Base-by-base conservation (phyloP, 2,329 filamentous ascomycete species). In the Reticulascus tulasneorum region DNA sequence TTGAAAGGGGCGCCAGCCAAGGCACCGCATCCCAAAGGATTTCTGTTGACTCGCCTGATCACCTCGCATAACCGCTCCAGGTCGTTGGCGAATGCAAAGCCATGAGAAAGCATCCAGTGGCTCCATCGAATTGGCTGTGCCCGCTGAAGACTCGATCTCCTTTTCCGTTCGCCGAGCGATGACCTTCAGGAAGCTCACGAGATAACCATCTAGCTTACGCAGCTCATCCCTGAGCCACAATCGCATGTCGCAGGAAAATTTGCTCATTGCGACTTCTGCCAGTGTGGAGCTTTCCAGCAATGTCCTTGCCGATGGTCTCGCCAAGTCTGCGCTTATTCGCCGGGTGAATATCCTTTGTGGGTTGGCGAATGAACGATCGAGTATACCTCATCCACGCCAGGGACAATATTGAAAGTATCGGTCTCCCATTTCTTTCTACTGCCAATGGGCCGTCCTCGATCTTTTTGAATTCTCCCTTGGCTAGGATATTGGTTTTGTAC, bases 1-100 rank as follows among this genome's bases (percentile, higher is more conserved):
- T 77, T 73, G 62, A 94, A 94, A 1, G 83, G 77, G 61, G 94
- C 94, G 33, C 87, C 86, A 3, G 86, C 85, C 9, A 94, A 67
- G 3, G 86, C 86, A 47, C 85, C 85, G 42, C 78, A 84, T 21
- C 86, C 86, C 1, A 91, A 75, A 0, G 85, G 85, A 40, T 61
- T 68, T 55, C 64, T 67, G 60, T 93, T 94, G 43, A 94, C 82
- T n/a, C 85, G 73, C 52, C 75, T 73, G 49, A 79, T 79, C 26
- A 86, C 75, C 58, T 90, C 77, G 34, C 84, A 75, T 44, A 94
- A 70, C 34, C 87, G 78, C 67, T 93, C 76, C 22, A 94, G 75
- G 59, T 94, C 88, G 23, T 69, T 69, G 11, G 75, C 69, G 54
- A 94, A 91, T 21, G 78, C 75, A 32, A 78, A 76, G 33, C 75